These are phyloP conservation scores for Setaria viridis DNA, from an alignment of 202 grass and related monocot genomes.

Conservation along the genomic window DNA sequence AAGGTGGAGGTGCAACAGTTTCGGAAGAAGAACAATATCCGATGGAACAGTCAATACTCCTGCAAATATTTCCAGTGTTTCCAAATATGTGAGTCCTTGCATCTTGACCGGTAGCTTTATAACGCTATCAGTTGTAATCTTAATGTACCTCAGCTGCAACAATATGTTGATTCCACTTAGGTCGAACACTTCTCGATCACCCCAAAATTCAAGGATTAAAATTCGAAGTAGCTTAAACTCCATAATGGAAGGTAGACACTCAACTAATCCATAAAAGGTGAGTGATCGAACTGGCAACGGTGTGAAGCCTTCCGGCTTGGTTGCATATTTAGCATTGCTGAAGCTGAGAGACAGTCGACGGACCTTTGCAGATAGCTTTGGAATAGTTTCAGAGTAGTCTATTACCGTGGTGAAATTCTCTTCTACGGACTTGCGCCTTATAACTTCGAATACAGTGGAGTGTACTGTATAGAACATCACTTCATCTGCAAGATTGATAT, in stretches of 20 bases:
- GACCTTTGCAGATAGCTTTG: background rate
- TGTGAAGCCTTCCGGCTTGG: background rate
- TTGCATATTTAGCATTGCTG: slow-evolving; percentile 36
- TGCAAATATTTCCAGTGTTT: slow-evolving; percentile 44
- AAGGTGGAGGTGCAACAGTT: slow-evolving; percentile 31
- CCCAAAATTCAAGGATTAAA: slow-evolving; percentile 12
- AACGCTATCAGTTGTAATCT: background rate
- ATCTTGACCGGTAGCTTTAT: slow-evolving; percentile 26
- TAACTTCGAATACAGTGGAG: slow-evolving; percentile 5
- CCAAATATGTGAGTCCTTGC: background rate
- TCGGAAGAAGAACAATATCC: background rate
- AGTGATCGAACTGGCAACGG: slow-evolving; percentile 13
- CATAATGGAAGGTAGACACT: slow-evolving; percentile 19
- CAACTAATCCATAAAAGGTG: slow-evolving; percentile 20
- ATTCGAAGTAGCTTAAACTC: slow-evolving; percentile 8
- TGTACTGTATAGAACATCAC: slow-evolving; percentile 31
- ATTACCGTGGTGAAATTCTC: slow-evolving; percentile 15
- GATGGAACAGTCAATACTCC: background rate
- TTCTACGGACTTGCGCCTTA: background rate
- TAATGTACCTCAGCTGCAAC: slow-evolving; percentile 31
- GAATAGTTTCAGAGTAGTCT: background rate
- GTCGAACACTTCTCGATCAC: background rate
- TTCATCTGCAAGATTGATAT: background rate
- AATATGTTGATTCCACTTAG: slow-evolving; percentile 22
- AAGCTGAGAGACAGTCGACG: slow-evolving; percentile 35